Base-by-base conservation (phyloP, 768 basidiomycete genomes). In the Panellus pusillus region DNA sequence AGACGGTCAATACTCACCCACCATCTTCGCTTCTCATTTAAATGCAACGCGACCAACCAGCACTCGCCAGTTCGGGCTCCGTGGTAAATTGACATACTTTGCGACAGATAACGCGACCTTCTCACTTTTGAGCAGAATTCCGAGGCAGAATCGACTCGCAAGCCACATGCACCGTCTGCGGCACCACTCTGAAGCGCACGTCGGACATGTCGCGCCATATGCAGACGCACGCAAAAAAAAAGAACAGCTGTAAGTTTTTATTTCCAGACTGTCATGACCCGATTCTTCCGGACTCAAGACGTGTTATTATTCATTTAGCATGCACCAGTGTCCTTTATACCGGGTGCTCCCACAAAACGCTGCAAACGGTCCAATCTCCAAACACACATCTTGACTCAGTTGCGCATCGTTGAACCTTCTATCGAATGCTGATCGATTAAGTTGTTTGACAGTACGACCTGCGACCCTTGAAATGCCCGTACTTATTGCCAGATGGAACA, bases 371-470 rank as follows among this genome's bases (percentile, higher is more conserved):
- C 67, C 4, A 72, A 72, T 42, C 42, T 72, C 4, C 62, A 63
- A 17, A 70, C 69, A n/a, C 71, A 72, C 54, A 60, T 65, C 24
- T 57, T 59, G 37, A 68, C 54, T 28, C 71, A 72, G 70, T 71
- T 35, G 31, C 39, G 56, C 27, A 9, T 40, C 5, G 19, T 27
- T 24, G 18, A 44, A 17, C 24, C 24, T 24, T 35, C 14, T 11
- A 35, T 35, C 32, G 7, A 35, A 35, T 11, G 9, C 14, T 2
- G 14, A 43, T 18, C 47, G 1, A 50, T 38, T 3, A 14, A 3
- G 15, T 43, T 6, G n/a, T 3, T 32, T 24, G 18, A 18, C 14
- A 72, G 70, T 44, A 69, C 67, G 24, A 67, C 4, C 60, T 65
- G 19, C 66, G 66, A 50, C 59, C 66, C 2, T 55, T 64, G 9